Evolutionary conservation across 192 early-diverging fungal genomes (phyloP).

Genomic region (Coemansia sp.): DNA sequence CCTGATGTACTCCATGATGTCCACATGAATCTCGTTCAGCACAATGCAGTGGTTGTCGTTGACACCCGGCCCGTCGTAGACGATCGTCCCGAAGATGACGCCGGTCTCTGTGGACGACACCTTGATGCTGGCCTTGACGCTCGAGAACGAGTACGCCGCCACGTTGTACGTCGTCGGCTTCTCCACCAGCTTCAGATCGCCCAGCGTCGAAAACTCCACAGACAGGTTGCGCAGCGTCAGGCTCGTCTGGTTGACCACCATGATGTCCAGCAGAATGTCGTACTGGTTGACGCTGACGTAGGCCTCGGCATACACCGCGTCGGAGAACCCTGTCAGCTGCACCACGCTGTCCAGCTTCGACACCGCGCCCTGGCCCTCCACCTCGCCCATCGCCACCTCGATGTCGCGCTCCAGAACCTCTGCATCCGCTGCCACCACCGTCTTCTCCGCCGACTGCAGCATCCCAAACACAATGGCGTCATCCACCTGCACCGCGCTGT

Average conservation of each 20-base stretch:
- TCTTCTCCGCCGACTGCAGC: constrained; percentile 66
- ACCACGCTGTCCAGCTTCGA: constrained; percentile 94
- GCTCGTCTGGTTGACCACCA: constrained; percentile 95
- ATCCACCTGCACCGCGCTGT: constrained; percentile 73
- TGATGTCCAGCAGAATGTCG: constrained; percentile 93
- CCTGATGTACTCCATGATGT: constrained; percentile 99
- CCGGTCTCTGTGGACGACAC: constrained; percentile 98
- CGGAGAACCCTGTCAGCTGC: constrained; percentile 96
- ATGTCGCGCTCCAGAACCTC: constrained; percentile 88
- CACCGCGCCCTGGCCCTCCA: constrained; percentile 65
- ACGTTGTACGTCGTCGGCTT: constrained; percentile 84
- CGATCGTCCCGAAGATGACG: constrained; percentile 98
- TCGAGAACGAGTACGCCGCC: constrained; percentile 90
- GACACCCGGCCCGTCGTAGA: constrained; percentile 95
- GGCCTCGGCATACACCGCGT: constrained; percentile 98
- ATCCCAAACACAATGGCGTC: constrained; percentile 87
- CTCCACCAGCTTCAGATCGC: constrained; percentile 97
- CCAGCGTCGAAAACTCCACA: constrained; percentile 98
- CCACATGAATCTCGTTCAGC: constrained; percentile 96
- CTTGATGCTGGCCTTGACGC: constrained; percentile 97
- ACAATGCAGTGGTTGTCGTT: constrained; percentile 90
- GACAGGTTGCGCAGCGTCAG: constrained; percentile 95
- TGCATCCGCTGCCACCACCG: constrained; percentile 55
- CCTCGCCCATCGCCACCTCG: constrained; percentile 82
- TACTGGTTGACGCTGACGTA: constrained; percentile 97